A percentile compares a stretch with the other conserved stretches of the same genome.
phyloP scores from a whole-genome alignment of 257 asterid genomes.

The Salvia hispanica region DNA sequence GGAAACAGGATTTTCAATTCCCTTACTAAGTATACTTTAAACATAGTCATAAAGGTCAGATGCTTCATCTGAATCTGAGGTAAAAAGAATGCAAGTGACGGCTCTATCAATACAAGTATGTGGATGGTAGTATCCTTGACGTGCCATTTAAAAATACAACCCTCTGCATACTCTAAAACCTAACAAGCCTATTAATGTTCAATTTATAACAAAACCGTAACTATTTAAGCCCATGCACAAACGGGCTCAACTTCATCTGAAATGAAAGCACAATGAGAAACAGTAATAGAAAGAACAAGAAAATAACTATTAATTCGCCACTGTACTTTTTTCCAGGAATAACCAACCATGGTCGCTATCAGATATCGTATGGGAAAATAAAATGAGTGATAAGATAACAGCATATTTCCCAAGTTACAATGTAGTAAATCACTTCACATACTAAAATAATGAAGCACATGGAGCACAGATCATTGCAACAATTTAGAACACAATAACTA shows the following conservation, averaged over 20 bases:
- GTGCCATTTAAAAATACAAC: no score
- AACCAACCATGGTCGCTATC: background rate
- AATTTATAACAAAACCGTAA: no score
- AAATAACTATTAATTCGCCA: background rate
- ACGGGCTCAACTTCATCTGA: no score
- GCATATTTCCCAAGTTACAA: background rate
- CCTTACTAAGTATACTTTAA: background rate
- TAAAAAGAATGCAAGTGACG: background rate
- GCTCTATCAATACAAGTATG: no score
- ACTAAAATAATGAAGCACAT: conserved; percentile 6
- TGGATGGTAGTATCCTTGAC: no score
- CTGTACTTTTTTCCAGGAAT: conserved; percentile 4
- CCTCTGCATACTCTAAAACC: no score
- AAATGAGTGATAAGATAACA: background rate
- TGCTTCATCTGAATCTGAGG: conserved; percentile 15
- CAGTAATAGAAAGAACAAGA: background rate
- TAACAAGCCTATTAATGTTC: no score
- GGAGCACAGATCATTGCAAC: conserved; percentile 14
- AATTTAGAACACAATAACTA: conserved; percentile 7
- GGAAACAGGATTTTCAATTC: background rate
- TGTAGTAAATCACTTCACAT: conserved; percentile 21
- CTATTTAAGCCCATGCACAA: no score
- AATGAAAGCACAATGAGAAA: no score
- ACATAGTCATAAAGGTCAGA: background rate
- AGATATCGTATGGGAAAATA: conserved; percentile 13